phyloP scores from a whole-genome alignment of 2,329 filamentous ascomycete genomes.

The Cytospora mali region DNA sequence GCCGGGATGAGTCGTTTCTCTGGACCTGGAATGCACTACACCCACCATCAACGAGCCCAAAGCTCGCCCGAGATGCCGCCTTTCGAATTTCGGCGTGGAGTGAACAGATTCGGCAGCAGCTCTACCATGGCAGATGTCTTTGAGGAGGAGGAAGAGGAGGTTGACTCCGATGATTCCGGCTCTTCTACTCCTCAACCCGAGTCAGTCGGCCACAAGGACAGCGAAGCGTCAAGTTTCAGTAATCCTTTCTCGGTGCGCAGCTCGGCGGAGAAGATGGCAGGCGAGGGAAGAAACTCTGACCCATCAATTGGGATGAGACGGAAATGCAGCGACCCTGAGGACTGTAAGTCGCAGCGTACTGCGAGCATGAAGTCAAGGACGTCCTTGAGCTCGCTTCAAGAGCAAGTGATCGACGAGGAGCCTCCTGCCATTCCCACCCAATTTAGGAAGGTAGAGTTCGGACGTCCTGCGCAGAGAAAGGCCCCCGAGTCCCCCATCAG shows the following conservation, averaged over 20 bases:
- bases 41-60: slow-evolving; percentile 71
- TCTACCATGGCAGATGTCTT: slow-evolving; percentile 85
- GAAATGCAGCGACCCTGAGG: slow-evolving; percentile 51
- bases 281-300: slow-evolving; percentile 16
- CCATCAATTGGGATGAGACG: slow-evolving; percentile 40
- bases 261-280: slow-evolving; percentile 18
- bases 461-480: slow-evolving; percentile 21
- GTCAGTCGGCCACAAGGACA: slow-evolving; percentile 41
- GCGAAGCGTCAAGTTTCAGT: slow-evolving; percentile 24
- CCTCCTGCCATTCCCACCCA: slow-evolving; percentile 40
- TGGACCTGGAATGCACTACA: slow-evolving; percentile 70
- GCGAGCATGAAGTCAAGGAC: slow-evolving; percentile 50
- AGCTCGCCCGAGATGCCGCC: slow-evolving; percentile 79
- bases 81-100: slow-evolving; percentile 66
- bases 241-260: slow-evolving; percentile 21
- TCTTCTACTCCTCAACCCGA: slow-evolving; percentile 39
- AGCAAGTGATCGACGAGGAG: slow-evolving; percentile 55
- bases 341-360: slow-evolving; percentile 41
- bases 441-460: slow-evolving; percentile 27
- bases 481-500: slow-evolving; percentile 27
- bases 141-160: slow-evolving; percentile 76
- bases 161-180: slow-evolving; percentile 49
- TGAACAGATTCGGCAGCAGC: slow-evolving; percentile 65
- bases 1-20: slow-evolving; percentile 69
- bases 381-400: slow-evolving; percentile 54